Evolutionary conservation across 805 yeast genomes (phyloP).

Genomic region (Isabelozyma pseudorhagii): DNA sequence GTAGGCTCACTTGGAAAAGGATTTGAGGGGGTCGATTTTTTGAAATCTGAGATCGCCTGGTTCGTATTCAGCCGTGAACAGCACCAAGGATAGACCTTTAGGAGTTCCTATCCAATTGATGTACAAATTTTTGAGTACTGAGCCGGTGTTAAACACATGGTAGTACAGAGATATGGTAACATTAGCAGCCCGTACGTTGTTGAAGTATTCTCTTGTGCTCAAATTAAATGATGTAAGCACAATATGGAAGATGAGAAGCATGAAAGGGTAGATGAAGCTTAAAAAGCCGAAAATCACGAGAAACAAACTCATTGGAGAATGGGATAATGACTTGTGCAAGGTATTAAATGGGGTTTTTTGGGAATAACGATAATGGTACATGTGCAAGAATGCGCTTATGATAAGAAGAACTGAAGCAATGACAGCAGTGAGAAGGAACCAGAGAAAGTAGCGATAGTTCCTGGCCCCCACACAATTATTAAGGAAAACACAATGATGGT

Average conservation of each 20-base stretch:
- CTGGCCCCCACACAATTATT: constrained; percentile 42
- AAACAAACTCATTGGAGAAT: constrained; percentile 42
- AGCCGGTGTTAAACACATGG: constrained; percentile 27
- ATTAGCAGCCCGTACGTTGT: constrained; percentile 33
- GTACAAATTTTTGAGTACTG: constrained; percentile 24
- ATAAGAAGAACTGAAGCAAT: constrained; percentile 16
- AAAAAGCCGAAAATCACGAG: constrained; percentile 49
- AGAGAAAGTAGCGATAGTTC: constrained; percentile 33
- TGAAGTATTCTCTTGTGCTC: constrained; percentile 72
- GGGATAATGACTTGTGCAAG: constrained; percentile 13
- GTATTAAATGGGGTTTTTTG: constrained; percentile 25
- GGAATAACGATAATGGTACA: constrained; percentile 16
- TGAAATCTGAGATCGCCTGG: constrained; percentile 25
- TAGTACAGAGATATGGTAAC: constrained; percentile 15
- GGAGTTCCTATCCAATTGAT: constrained; percentile 37
- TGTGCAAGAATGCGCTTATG: constrained; percentile 16
- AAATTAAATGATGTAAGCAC: constrained; percentile 54
- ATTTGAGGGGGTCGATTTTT: constrained; percentile 16
- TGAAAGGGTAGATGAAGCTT: constrained; percentile 51
- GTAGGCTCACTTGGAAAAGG: background rate
- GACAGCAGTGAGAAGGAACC: constrained; percentile 25
- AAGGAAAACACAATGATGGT: constrained; percentile 71
- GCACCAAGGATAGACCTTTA: constrained; percentile 17
- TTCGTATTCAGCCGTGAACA: constrained; percentile 13
- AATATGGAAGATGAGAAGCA: constrained; percentile 53